Base-by-base conservation (phyloP, 345 rosid genomes). In the Sisymbrium irio region DNA sequence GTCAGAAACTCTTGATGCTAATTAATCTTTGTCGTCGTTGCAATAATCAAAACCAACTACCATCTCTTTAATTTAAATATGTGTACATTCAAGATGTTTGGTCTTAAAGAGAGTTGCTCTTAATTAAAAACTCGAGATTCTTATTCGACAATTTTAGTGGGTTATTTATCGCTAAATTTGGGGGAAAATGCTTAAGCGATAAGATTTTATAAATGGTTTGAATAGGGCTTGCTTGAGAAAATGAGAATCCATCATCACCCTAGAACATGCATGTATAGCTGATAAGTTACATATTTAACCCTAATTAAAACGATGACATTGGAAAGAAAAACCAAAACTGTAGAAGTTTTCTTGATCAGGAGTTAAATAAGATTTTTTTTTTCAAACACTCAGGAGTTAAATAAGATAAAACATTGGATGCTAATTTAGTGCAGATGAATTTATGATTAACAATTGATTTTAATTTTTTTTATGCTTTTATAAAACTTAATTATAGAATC, bases 21-120 rank as follows among this genome's bases (percentile, higher is more conserved):
- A 37, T 59, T 75, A 58, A 75, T 67, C 78, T 75, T 60, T 75
- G 73, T 74, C 78, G 73, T 74, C 73, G 62, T 67, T 67, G 62
- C 62, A 40, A 39, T 67, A 59, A 67, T 65, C 15, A 57, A 74
- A 74, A 58, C 60, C 72, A 47, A 74, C 72, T 25, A 74, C 55
- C 56, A 15, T 33, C 64, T 17, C 41, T 49, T 63, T 51, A 37
- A 15, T 65, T 46, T 44, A 3, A 35, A 25, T 55, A 42, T 65
- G 36, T 65, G 41, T 45, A 65, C 66, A 56, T 27, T 55, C 57
- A 74, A 56, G 42, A 57, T 74, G 51, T 35, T 65, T 65, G 51
- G 50, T 46, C 72, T 17, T 35, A 67, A 40, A 59, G 53, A 47
- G 32, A 27, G 11, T 13, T 40, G 33, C 19, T 35, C 12, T 30